Base-by-base conservation (phyloP, 169 alveolate genomes). In the Plasmodium knowlesi region DNA sequence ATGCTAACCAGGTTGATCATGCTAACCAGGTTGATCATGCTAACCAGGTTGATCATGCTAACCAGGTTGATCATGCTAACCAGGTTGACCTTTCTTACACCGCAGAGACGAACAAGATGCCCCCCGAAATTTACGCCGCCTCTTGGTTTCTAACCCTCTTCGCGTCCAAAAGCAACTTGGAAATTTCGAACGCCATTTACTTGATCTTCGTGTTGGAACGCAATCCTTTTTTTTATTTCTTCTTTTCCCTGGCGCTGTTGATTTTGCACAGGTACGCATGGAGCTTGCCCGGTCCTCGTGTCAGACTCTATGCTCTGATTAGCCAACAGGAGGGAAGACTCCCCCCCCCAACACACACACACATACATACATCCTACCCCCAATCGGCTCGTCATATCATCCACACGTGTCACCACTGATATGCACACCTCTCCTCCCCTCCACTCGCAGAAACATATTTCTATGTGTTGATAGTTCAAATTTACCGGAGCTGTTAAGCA, bases 61-160 rank as follows among this genome's bases (percentile, higher is more conserved):
- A 16, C 12, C 0, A 10, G n/a, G 0, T n/a, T 12, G n/a, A 10
- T 12, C 9, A 25, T 34, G 30, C 25, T n/a, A n/a, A n/a, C n/a
- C n/a, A n/a, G n/a, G 12, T 5, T 19, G n/a, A 61, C 34, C 28
- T 5, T 19, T 3, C 34, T 6, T 14, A 61, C 74, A 37, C 39
- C 43, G 84, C 78, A 94, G 97, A 96, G 82, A 39, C 57, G 57
- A 93, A 94, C 71, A 84, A 76, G 43, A 94, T 95, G 85, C 82
- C 96, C 16, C 97, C 97, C 6, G 97, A 96, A 84, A 93, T 96
- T 74, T 96, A 96, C 82, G 97, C 96, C 43, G 92, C 97, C 19
- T 96, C 97, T 5, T 96, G 97, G 97, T 96, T 96, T 50, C 72
- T 96, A 34, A 96, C 97, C 19, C 82, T 96, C 54, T 96, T 96